Percentiles rank a stretch among this genome's conserved stretches.
phyloP scores from a whole-genome alignment of 768 basidiomycete genomes.

The Filobasidium wieringae region DNA sequence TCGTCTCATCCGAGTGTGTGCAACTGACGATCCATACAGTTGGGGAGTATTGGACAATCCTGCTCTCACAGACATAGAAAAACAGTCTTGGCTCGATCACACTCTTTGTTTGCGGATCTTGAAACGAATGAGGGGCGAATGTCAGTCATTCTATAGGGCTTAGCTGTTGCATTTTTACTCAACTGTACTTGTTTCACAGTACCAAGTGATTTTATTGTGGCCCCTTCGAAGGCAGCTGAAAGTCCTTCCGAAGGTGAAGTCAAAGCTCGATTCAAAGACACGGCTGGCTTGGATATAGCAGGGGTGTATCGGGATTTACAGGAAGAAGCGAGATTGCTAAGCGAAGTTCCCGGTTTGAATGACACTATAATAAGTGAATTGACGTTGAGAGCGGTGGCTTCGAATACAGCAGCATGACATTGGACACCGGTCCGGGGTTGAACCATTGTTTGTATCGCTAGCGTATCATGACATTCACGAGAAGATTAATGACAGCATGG shows the following conservation, averaged over 20 bases:
- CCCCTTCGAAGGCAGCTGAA: not conserved
- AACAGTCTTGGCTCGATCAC: not conserved
- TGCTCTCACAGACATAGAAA: not conserved
- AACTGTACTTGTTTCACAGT: not conserved
- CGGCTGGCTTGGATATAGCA: not conserved
- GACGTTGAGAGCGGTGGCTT: not conserved
- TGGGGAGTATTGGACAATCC: not conserved
- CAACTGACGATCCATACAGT: not conserved
- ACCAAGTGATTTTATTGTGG: not conserved
- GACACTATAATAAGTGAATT: not conserved
- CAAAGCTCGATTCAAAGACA: not conserved
- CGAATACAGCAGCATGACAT: no score
- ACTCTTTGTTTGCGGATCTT: not conserved
- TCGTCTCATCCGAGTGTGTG: not conserved
- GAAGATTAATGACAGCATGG: no score
- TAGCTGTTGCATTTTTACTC: not conserved
- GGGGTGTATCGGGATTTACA: not conserved
- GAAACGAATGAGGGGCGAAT: not conserved
- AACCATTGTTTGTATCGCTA: no score
- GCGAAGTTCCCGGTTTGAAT: not conserved
- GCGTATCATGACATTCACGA: no score
- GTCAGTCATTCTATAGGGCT: not conserved
- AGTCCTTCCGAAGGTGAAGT: not conserved
- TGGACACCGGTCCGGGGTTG: no score
- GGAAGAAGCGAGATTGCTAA: not conserved